Evolutionary conservation across 1,284 basidiomycete species (phyloP), one percentile per base, ranked within the genome.

Genomic region (Leucoagaricus sp.): DNA sequence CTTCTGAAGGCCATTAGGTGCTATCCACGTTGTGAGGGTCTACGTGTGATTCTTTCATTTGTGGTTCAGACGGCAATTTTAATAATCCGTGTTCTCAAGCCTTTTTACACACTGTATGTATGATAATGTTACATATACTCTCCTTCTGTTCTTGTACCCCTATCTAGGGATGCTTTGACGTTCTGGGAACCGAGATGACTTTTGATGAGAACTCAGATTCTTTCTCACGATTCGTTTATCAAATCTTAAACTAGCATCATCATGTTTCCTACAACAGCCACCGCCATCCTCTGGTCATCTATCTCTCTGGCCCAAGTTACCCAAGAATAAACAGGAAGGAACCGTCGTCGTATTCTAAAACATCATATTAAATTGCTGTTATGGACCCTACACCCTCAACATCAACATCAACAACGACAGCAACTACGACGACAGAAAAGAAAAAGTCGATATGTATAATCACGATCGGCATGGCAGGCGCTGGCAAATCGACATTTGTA

Each of bases 401-500:
- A 33, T 48, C 58, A 33, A 51, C 53, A 10, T 40, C 60, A 13
- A 23, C 60, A 42, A 10, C 45, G 36, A 9, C 36, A 8, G 2
- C n/a, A n/a, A n/a, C 31, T 8, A 33, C 29, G n/a, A 28, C 54
- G 9, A 12, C 28, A 23, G 55, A 54, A 48, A 63, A 69, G 51
- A 72, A 73, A 61, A 87, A 92, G 66, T 91, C 94, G 0, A 81
- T 87, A 9, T 85, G 89, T 4, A 91, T 96, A 54, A 86, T 96
- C 60, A 89, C 91, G 42, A 95, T 96, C 60, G 96, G 96, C 17
- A 96, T 96, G 93, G 93, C 93, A 0, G 93, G 93, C 7, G 93
- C 92, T 8, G 94, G 97, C 62, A 98, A 99, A 77, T 97, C 96
- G 3, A 98, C 97, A 1, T 93, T 99, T 70, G 93, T 98, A 28